phyloP scores from a whole-genome alignment of 768 basidiomycete species.

The Trametes punicea region DNA sequence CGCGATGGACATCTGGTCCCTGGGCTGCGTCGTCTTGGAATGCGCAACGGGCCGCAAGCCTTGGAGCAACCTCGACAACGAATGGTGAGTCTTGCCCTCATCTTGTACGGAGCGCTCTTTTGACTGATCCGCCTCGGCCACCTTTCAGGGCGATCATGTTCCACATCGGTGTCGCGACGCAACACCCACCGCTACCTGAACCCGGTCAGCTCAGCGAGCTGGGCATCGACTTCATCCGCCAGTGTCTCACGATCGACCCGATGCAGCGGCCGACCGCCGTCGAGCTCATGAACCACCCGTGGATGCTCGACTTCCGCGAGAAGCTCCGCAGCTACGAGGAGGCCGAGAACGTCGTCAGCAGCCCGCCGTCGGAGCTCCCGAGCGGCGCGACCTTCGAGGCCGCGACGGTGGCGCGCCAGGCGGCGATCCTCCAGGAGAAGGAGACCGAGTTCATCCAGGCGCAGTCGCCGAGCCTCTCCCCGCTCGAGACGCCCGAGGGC shows the following conservation, averaged over 20 bases:
- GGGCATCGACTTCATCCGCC: constrained; percentile 92
- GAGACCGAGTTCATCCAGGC: constrained; percentile 55
- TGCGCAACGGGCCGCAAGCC: constrained; percentile 96
- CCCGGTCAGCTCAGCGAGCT: constrained; percentile 81
- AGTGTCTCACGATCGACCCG: constrained; percentile 87
- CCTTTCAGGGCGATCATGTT: constrained; percentile 96
- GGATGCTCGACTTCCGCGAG: constrained; percentile 84
- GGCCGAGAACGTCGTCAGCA: constrained; percentile 47
- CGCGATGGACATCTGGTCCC: constrained; percentile 97
- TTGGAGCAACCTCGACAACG: constrained; percentile 98
- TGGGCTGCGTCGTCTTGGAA: constrained; percentile 97
- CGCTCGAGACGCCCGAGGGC: constrained; percentile 31
- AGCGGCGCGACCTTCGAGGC: constrained; percentile 42
- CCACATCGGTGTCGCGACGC: constrained; percentile 94
- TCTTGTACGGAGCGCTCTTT: neutral
- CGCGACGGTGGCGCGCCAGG: constrained; percentile 53
- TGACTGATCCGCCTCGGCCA: constrained; percentile 6
- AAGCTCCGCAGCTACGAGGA: constrained; percentile 67
- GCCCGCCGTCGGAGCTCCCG: constrained; percentile 44
- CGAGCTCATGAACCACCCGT: constrained; percentile 83
- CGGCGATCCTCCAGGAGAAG: constrained; percentile 54
- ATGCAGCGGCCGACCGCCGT: constrained; percentile 76
- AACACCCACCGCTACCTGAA: constrained; percentile 94
- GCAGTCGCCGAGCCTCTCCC: constrained; percentile 49
- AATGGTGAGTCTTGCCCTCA: constrained; percentile 65